Percentiles rank a stretch among this genome's conserved stretches.
Conservation (phyloP, 2,329 filamentous ascomycete species). For the Balansia obtecta region DNA sequence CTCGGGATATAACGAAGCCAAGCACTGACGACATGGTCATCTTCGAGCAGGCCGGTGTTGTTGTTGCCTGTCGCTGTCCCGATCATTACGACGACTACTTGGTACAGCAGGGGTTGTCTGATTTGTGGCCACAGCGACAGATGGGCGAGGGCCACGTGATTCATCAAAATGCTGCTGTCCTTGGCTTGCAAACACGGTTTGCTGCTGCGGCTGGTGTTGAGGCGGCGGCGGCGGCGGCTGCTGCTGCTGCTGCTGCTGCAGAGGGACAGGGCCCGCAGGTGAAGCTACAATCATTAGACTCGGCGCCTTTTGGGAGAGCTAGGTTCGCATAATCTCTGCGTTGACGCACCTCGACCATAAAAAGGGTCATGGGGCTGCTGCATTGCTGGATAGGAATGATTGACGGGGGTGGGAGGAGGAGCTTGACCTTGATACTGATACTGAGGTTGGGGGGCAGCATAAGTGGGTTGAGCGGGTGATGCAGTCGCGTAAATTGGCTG, state of each 20-base stretch:
- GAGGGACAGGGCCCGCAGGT: conserved; percentile 31
- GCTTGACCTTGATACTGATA: conserved; percentile 25
- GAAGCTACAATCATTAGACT: conserved; percentile 39
- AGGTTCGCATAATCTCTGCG: conserved; percentile 7
- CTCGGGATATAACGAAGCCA: conserved; percentile 5
- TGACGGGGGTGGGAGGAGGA: conserved; percentile 17
- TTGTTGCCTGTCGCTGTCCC: conserved; percentile 29
- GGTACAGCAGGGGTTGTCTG: conserved; percentile 25
- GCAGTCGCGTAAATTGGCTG: conserved; percentile 22
- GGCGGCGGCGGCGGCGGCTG: no score
- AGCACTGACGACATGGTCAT: conserved; percentile 10
- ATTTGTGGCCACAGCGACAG: conserved; percentile 25
- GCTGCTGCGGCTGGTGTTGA: conserved; percentile 16
- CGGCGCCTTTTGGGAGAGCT: conserved; percentile 9
- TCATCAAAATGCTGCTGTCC: conserved; percentile 41
- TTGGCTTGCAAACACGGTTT: conserved; percentile 29
- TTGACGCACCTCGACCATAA: conserved; percentile 49
- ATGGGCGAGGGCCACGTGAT: conserved; percentile 26
- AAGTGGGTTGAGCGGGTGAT: conserved; percentile 18
- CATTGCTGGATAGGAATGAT: conserved; percentile 22
- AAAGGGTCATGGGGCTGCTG: conserved; percentile 34
- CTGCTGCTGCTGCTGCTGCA: conserved; percentile 15
- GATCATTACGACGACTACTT: conserved; percentile 28
- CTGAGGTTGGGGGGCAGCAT: conserved; percentile 17
- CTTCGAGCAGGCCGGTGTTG: conserved; percentile 27